Percentiles rank a stretch among this genome's conserved stretches.
Conservation (phyloP, 208 protist genomes). For the Trypanosoma lewisi region DNA sequence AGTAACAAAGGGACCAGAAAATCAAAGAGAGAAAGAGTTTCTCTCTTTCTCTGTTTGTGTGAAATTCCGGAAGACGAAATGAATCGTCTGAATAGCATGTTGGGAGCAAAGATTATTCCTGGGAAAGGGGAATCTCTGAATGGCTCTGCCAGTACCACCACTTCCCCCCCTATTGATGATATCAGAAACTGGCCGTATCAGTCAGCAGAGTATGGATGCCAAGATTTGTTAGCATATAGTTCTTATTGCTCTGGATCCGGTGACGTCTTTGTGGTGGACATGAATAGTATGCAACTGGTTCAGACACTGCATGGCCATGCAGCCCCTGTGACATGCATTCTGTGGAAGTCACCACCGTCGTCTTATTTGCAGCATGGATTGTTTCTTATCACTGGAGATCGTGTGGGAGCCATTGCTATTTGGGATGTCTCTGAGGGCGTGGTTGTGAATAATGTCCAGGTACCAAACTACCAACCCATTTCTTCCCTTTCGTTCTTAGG, state of each 20-base stretch:
- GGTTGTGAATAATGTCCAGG: conserved; percentile 44
- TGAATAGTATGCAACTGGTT: conserved; percentile 75
- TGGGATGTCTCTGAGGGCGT: conserved; percentile 79
- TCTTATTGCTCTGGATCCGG: conserved; percentile 40
- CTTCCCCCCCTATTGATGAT: conserved; percentile 24
- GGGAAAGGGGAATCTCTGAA: conserved; percentile 1
- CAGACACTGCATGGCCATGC: conserved; percentile 69
- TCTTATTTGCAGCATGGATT: conserved; percentile 68
- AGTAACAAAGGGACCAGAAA: neutral
- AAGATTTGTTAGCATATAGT: conserved; percentile 66
- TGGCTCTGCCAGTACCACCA: too few species aligned
- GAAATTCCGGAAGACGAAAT: conserved; percentile 5
- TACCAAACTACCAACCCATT: conserved; percentile 42
- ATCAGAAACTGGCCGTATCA: conserved; percentile 35
- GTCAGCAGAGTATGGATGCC: conserved; percentile 58
- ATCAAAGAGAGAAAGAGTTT: neutral
- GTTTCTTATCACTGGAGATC: conserved; percentile 65
- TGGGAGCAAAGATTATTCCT: conserved; percentile 28
- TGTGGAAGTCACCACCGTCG: conserved; percentile 52
- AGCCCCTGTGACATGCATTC: conserved; percentile 52
- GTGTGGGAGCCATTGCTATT: conserved; percentile 44
- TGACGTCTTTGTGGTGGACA: conserved; percentile 68
- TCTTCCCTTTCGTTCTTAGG: conserved; percentile 42
- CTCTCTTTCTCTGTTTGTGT: too few species aligned
- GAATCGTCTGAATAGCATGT: neutral